Evolutionary conservation across 1,284 basidiomycete genomes (phyloP), one percentile per base, ranked within the genome.

Genomic region (Ceratobasidium sp.): DNA sequence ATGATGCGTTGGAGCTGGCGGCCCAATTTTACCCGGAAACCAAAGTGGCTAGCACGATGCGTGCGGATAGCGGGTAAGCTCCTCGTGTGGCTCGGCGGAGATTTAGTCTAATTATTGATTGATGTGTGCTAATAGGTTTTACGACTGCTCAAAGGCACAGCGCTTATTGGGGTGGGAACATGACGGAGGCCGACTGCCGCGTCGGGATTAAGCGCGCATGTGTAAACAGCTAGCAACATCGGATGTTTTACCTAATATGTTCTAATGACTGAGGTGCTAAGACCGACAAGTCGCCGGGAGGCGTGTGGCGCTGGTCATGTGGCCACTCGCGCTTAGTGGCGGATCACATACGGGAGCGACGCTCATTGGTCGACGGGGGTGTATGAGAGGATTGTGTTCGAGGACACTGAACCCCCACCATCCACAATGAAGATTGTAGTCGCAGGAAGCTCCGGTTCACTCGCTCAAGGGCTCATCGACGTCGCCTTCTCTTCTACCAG

Each of bases 101-200:
- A 71, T 81, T 29, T 60, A 77, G 60, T 77, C 22, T 15, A 63
- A 75, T 57, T 60, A 79, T 15, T 73, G n/a, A n/a, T 80, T 54
- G n/a, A 77, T 6, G 76, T 76, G 36, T 3, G 66, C 80, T 56
- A 74, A 78, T 50, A 77, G 77, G 3, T 79, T 82, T 19, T 84
- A 80, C 77, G 80, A 80, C 65, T 79, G 74, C 24, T 76, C 75
- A 2, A 84, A 84, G 76, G 83, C 83, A 0, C 79, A 82, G 75
- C 76, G 74, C 62, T 11, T 84, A 77, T 75, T 84, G 62, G 83
- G 82, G 0, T 84, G 83, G 83, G 78, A 78, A 51, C 82, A 84
- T 72, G 78, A 79, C 11, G 76, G 74, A 50, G 77, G 78, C 22
- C 62, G 54, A 19, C 19, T 71, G 54, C 67, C 67, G 47, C 15